Evolutionary conservation across 2,329 filamentous ascomycete genomes (phyloP), one percentile per base, ranked within the genome.

Genomic region (Claviceps lovelessii): DNA sequence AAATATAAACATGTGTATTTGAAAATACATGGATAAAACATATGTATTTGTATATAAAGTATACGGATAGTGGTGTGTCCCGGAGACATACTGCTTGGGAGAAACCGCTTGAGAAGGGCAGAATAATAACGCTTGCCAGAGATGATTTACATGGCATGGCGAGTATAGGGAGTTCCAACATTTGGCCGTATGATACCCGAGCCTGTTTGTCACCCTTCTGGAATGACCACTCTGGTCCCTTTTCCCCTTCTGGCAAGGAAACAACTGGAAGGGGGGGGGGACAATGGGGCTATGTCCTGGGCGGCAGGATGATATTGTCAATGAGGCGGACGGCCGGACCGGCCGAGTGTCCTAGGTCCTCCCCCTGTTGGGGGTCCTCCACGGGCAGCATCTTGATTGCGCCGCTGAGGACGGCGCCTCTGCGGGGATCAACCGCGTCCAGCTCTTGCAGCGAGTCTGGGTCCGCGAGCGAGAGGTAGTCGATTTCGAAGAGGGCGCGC

Each of bases 391-490:
- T 95, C 71, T 88, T 93, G 56, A 98, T 75, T 0, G 93, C 93
- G 4, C 88, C 90, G 66, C 91, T 97, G 55, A 98, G 70, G 41
- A 98, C 85, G 0, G 85, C 90, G 1, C 91, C 91, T 59, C 74
- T 81, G 0, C 72, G 70, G 0, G 77, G 75, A 63, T 95, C 86
- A 2, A 97, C 78, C 13, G 72, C 67, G 0, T 85, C 77, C 1
- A 95, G 63, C 70, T 97, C 91, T 57, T 87, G 79, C 72, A 98
- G 80, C 0, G 84, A 86, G 9, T 88, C 82, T 1, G 89, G 87
- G 63, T 97, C 89, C 0, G 91, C 86, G 31, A 98, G 76, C 17
- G 90, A 95, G 55, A 98, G 80, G 67, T 98, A 98, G 67, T 97
- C 91, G 9, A 96, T 77, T 65, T 95, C 86, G 58, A 90, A 93